Evolutionary conservation across 2,329 filamentous ascomycete species (phyloP), one percentile per base, ranked within the genome.

Genomic region (Ramularia collo-cygni): DNA sequence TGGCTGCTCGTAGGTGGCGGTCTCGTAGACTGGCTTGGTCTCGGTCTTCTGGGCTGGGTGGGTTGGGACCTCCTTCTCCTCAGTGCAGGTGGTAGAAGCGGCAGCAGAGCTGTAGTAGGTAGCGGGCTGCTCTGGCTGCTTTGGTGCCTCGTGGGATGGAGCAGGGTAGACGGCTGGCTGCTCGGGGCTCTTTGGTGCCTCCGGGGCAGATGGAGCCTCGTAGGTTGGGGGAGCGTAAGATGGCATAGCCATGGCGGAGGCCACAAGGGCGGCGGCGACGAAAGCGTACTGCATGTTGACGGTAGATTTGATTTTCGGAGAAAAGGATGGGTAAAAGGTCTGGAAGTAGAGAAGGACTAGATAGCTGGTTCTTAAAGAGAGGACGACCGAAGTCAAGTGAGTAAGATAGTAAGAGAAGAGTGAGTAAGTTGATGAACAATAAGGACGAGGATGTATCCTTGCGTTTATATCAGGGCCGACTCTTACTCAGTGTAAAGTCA

Each of bases 221-320:
- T 26, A 31, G 32, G 38, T 31, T 12, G 19, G 17, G 19, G 40
- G 40, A n/a, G 28, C 29, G 19, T 36, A 33, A 12, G 19, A 13
- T 19, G 46, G 49, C 12, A 38, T 27, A 35, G 49, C 49, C 34
- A 49, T 21, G 24, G 36, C 46, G 35, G 38, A 34, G 30, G 46
- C 49, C 43, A 51, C 38, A 15, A 51, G 49, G 27, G 49, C 42
- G 26, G 49, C 46, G 36, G 46, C 49, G 36, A 43, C 46, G 49
- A 50, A 47, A 29, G 44, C 26, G 46, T 51, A 50, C 38, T 39
- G 47, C 49, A 51, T 51, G 15, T 42, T 49, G 46, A 40, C 27
- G 33, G 28, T 39, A 28, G 33, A 15, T 30, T 27, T 28, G 30
- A 19, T 34, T 28, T 7, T 26, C 37, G 29, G 35, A 33, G 24